Percentiles rank a stretch among this genome's conserved stretches.
phyloP scores from a whole-genome alignment of 2,329 filamentous ascomycete species.

The Aspergillus fructus region DNA sequence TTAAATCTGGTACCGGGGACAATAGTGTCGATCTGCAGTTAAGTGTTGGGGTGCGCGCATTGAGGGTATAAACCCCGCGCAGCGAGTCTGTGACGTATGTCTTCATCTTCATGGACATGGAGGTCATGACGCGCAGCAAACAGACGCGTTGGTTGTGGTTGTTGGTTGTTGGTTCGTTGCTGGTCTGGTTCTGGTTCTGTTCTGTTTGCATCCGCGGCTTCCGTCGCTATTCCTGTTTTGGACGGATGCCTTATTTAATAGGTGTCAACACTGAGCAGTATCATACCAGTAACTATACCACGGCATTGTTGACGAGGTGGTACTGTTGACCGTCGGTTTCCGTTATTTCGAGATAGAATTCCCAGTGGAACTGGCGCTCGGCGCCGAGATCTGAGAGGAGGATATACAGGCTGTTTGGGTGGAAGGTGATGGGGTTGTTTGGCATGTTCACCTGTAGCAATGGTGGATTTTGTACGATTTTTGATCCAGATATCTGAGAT shows the following conservation, averaged over 20 bases:
- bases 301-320: background rate
- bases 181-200: too few relatives aligned
- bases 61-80: background rate
- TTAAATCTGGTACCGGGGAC: background rate
- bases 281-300: too few relatives aligned
- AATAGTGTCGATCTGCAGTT: background rate
- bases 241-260: rapidly evolving
- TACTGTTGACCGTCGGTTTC: background rate
- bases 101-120: background rate
- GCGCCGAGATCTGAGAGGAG: background rate
- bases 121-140: background rate
- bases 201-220: too few relatives aligned
- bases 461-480: too few relatives aligned
- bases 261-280: too few relatives aligned
- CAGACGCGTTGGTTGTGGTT: background rate
- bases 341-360: background rate
- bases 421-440: too few relatives aligned
- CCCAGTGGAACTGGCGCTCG: background rate
- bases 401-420: background rate
- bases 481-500: too few relatives aligned
- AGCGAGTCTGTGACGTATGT: background rate
- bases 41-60: background rate
- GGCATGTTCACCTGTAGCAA: too few relatives aligned
- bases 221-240: too few relatives aligned
- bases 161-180: too few relatives aligned